phyloP scores from a whole-genome alignment of 352 stramenopile species.

The Pythium graminicola region DNA sequence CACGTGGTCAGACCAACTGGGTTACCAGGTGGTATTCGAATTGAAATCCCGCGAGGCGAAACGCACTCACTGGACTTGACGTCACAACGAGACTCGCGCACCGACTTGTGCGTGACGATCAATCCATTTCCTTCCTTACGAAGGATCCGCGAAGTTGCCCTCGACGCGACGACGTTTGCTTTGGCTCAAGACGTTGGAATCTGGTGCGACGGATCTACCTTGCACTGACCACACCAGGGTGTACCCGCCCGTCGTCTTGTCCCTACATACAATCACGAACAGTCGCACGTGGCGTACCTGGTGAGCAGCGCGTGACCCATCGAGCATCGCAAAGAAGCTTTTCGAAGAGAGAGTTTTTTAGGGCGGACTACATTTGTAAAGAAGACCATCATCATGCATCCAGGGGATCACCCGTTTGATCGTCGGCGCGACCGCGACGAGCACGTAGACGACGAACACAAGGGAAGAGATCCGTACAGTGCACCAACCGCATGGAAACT shows the following conservation, averaged over 20 bases:
- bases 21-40: neutral
- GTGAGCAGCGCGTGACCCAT: neutral
- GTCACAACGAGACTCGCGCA: neutral
- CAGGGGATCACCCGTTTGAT: constrained; percentile 6
- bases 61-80: neutral
- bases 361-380: neutral
- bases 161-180: neutral
- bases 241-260: neutral
- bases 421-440: neutral
- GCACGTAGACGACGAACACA: constrained; percentile 8
- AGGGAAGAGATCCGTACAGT: neutral
- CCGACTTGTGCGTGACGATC: neutral
- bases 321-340: neutral
- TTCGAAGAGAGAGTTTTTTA: neutral
- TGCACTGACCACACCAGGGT: constrained; percentile 16
- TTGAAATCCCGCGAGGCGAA: constrained; percentile 5
- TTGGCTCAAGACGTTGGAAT: constrained; percentile 15
- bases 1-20: constrained; percentile 13
- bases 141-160: constrained; percentile 16
- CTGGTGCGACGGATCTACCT: neutral
- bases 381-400: constrained; percentile 13
- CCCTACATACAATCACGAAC: neutral
- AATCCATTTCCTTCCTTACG: neutral
- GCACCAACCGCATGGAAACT: constrained; percentile 9
- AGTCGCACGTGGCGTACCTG: neutral